phyloP scores from a whole-genome alignment of 2,329 filamentous ascomycete genomes.

The Cercospora brassicicola region DNA sequence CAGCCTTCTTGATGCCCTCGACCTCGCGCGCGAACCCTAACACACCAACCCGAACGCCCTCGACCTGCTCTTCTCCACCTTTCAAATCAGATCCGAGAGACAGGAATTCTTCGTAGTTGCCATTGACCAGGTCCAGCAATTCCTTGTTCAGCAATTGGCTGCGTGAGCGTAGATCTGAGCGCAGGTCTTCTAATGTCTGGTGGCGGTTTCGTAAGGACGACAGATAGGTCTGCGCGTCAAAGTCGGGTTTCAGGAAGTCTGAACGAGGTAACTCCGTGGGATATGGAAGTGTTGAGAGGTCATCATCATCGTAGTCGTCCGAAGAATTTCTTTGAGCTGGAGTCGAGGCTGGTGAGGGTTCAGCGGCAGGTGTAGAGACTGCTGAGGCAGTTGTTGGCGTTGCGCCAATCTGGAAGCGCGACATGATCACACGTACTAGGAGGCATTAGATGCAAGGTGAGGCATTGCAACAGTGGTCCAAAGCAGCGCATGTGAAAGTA shows the following conservation, averaged over 20 bases:
- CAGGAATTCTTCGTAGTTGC: conserved; percentile 90
- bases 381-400: conserved; percentile 25
- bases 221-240: conserved; percentile 80
- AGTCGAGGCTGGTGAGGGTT: conserved; percentile 4
- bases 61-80: conserved; percentile 87
- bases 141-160: conserved; percentile 79
- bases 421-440: conserved; percentile 42
- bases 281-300: conserved; percentile 72
- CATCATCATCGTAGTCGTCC: conserved; percentile 57
- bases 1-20: conserved; percentile 67
- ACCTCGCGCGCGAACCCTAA: conserved; percentile 83
- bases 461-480: background rate
- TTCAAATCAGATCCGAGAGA: conserved; percentile 76
- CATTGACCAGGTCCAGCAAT: conserved; percentile 89
- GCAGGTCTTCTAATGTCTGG: conserved; percentile 92
- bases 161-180: conserved; percentile 78
- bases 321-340: conserved; percentile 48
- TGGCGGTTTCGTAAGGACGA: conserved; percentile 81
- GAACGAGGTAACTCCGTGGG: conserved; percentile 77
- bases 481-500: conserved; percentile 2
- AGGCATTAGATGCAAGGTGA: conserved; percentile 5
- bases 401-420: conserved; percentile 50
- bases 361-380: conserved; percentile 45
- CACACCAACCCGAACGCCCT: conserved; percentile 83
- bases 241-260: conserved; percentile 76